A percentile compares a stretch with the other conserved stretches of the same genome.
These are phyloP conservation scores for Phytopythium boreale DNA, from an alignment of 352 stramenopile genomes.

Conservation along the genomic window DNA sequence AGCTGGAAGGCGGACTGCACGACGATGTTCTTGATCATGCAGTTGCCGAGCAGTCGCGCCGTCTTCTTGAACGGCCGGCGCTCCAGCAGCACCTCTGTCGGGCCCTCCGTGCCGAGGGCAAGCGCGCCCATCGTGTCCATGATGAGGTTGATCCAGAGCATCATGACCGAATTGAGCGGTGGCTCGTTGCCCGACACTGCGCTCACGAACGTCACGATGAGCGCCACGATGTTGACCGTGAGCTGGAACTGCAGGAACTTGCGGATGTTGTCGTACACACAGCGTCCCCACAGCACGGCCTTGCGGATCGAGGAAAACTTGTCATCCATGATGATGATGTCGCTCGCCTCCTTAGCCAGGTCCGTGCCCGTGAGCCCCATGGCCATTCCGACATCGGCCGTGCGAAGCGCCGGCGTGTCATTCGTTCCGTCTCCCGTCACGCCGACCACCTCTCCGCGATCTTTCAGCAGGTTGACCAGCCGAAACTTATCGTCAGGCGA, in stretches of 20 bases:
- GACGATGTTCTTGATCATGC: slow-evolving; percentile 77
- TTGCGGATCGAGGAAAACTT: slow-evolving; percentile 83
- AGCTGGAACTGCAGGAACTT: slow-evolving; percentile 87
- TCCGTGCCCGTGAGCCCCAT: slow-evolving; percentile 85
- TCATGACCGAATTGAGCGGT: slow-evolving; percentile 82
- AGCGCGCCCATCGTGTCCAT: slow-evolving; percentile 84
- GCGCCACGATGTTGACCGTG: slow-evolving; percentile 80
- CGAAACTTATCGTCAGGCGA: slow-evolving; percentile 97
- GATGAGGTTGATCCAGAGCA: slow-evolving; percentile 89
- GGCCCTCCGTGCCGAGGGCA: slow-evolving; percentile 66
- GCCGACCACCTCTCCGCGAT: slow-evolving; percentile 68
- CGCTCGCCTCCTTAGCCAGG: slow-evolving; percentile 76
- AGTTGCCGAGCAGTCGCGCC: slow-evolving; percentile 45
- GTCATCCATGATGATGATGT: slow-evolving; percentile 89
- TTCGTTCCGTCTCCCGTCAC: slow-evolving; percentile 84
- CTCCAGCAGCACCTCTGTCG: slow-evolving; percentile 60
- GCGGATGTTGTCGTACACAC: slow-evolving; percentile 84
- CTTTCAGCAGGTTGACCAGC: slow-evolving; percentile 88
- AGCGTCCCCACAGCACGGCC: slow-evolving; percentile 74
- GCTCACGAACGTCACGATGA: slow-evolving; percentile 76
- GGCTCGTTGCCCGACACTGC: slow-evolving; percentile 83
- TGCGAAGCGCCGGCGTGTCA: slow-evolving; percentile 67
- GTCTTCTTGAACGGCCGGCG: slow-evolving; percentile 73
- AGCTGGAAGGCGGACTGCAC: slow-evolving; percentile 78
- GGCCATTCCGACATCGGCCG: slow-evolving; percentile 69